phyloP scores from a whole-genome alignment of 495 filamentous ascomycete species.

The Talaromyces wortmannii region DNA sequence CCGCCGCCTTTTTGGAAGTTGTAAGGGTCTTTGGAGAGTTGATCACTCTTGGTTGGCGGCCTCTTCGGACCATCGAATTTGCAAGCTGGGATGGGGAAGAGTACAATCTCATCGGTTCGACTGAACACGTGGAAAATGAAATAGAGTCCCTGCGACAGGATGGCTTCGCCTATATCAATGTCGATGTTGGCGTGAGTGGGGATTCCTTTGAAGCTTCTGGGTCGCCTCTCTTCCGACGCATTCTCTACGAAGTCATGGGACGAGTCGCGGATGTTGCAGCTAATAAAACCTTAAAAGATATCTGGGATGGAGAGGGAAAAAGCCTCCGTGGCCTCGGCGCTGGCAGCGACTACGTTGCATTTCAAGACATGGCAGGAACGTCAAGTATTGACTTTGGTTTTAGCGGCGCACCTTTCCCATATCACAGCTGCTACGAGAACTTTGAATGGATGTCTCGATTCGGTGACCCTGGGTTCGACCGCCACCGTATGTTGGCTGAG shows the following conservation, averaged over 20 bases:
- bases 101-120: conserved; percentile 91
- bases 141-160: conserved; percentile 49
- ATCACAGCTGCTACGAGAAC: conserved; percentile 82
- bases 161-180: conserved; percentile 82
- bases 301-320: conserved; percentile 64
- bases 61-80: conserved; percentile 89
- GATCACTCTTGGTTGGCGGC: conserved; percentile 70
- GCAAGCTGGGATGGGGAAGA: conserved; percentile 91
- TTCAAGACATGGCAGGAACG: conserved; percentile 89
- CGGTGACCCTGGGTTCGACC: conserved; percentile 74
- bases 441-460: conserved; percentile 77
- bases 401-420: conserved; percentile 58
- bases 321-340: conserved; percentile 62
- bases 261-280: conserved; percentile 63
- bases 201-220: conserved; percentile 65
- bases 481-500: conserved; percentile 74
- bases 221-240: conserved; percentile 68
- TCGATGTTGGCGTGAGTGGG: conserved; percentile 79
- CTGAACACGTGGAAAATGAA: conserved; percentile 81
- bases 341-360: conserved; percentile 85
- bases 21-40: conserved; percentile 76
- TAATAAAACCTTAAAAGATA: conserved; percentile 65
- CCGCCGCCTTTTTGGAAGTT: conserved; percentile 85
- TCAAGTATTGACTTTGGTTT: conserved; percentile 87
- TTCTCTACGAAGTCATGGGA: conserved; percentile 64